A percentile compares a stretch with the other conserved stretches of the same genome.
Evolutionary conservation across 2,329 filamentous ascomycete genomes (phyloP).

Genomic region (Cladophialophora psammophila): DNA sequence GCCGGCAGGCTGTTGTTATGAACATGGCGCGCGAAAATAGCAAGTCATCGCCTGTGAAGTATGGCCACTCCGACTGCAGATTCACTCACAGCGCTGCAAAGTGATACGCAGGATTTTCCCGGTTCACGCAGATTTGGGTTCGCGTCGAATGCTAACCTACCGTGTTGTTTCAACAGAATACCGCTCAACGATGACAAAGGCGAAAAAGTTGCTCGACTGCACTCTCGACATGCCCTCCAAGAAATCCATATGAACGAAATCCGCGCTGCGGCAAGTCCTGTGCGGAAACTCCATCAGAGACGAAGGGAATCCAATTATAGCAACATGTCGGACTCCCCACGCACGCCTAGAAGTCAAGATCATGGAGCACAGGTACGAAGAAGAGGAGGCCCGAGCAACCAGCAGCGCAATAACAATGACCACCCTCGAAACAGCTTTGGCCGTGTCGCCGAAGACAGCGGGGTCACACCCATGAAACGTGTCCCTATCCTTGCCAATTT

Average conservation of each 20-base stretch:
- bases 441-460: constrained; percentile 29
- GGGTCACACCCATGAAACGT: constrained; percentile 40
- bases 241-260: constrained; percentile 93
- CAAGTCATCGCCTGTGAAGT: constrained; percentile 61
- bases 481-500: constrained; percentile 92
- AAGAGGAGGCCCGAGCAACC: constrained; percentile 22
- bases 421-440: constrained; percentile 25
- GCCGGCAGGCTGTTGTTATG: constrained; percentile 34
- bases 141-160: constrained; percentile 7
- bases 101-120: neutral
- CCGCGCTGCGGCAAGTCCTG: constrained; percentile 78
- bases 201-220: constrained; percentile 87
- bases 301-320: constrained; percentile 58
- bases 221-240: constrained; percentile 85
- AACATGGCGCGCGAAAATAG: constrained; percentile 37
- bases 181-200: constrained; percentile 94
- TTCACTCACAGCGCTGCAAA: neutral
- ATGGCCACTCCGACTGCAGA: constrained; percentile 36
- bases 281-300: constrained; percentile 63
- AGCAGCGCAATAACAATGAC: constrained; percentile 24
- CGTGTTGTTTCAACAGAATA: constrained; percentile 65
- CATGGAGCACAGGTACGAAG: constrained; percentile 33
- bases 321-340: constrained; percentile 62
- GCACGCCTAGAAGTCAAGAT: constrained; percentile 60
- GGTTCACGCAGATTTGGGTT: neutral